Evolutionary conservation across 371 early-diverging fungal genomes (phyloP).

Genomic region (Apophysomyces trapeziformis): DNA sequence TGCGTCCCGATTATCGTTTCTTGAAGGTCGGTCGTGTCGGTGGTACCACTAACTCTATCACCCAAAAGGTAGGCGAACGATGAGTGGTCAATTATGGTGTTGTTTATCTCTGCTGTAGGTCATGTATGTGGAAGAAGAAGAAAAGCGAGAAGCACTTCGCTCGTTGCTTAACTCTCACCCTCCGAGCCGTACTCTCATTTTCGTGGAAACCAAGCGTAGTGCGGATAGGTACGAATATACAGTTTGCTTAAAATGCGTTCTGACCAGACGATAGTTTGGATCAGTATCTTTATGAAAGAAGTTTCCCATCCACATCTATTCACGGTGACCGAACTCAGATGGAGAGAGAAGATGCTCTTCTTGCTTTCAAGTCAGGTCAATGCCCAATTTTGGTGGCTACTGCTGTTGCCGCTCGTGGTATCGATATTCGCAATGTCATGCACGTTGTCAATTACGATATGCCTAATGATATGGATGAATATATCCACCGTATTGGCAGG

Average conservation of each 20-base stretch:
- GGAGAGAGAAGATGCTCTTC: constrained; percentile 95
- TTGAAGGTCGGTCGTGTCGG: constrained; percentile 61
- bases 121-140: constrained; percentile 79
- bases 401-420: constrained; percentile 99
- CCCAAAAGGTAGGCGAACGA: constrained; percentile 39
- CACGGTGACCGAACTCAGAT: constrained; percentile 97
- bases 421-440: constrained; percentile 91
- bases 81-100: not conserved
- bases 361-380: constrained; percentile 88
- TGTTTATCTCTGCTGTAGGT: not conserved
- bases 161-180: constrained; percentile 44
- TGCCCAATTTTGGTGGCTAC: constrained; percentile 98
- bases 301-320: constrained; percentile 94
- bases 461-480: constrained; percentile 94
- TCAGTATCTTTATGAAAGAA: constrained; percentile 61
- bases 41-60: constrained; percentile 57
- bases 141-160: constrained; percentile 68
- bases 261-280: constrained; percentile 52
- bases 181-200: constrained; percentile 89
- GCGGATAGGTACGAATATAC: constrained; percentile 90
- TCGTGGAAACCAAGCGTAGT: constrained; percentile 98
- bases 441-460: constrained; percentile 96
- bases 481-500: constrained; percentile 97
- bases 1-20: constrained; percentile 67
- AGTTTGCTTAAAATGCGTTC: constrained; percentile 50